Conservation (phyloP, 2,329 filamentous ascomycete genomes). For the Penicillium sp. region DNA sequence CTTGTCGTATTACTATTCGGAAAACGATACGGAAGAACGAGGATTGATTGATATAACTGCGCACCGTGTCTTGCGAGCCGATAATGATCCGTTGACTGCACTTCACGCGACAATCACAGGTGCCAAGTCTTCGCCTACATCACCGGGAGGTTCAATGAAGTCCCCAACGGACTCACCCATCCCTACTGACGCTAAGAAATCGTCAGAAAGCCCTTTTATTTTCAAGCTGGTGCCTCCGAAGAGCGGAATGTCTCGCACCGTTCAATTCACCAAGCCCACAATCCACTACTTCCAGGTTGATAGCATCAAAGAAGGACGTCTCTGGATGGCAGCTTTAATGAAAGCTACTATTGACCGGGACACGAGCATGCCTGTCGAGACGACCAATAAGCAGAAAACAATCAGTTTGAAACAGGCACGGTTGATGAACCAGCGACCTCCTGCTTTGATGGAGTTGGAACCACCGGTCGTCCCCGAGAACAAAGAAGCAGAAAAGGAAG, state of each 20-base stretch:
- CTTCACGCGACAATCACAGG: slow-evolving; percentile 90
- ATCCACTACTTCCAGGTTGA: slow-evolving; percentile 98
- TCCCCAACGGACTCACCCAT: slow-evolving; percentile 31
- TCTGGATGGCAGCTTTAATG: slow-evolving; percentile 99
- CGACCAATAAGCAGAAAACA: slow-evolving; percentile 94
- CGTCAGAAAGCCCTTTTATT: slow-evolving; percentile 66
- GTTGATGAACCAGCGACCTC: slow-evolving; percentile 82
- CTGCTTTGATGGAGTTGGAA: slow-evolving; percentile 69
- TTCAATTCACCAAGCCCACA: slow-evolving; percentile 96
- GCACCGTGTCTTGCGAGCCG: slow-evolving; percentile 90
- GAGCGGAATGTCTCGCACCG: slow-evolving; percentile 77
- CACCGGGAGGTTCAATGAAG: slow-evolving; percentile 33
- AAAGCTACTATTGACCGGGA: slow-evolving; percentile 98
- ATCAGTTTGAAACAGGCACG: slow-evolving; percentile 87
- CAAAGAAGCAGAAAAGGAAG: slow-evolving; percentile 20
- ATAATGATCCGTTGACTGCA: slow-evolving; percentile 84
- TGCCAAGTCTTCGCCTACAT: slow-evolving; percentile 66
- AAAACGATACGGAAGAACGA: slow-evolving; percentile 87
- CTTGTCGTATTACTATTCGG: slow-evolving; percentile 92
- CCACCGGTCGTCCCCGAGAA: background rate
- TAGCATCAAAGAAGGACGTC: slow-evolving; percentile 76
- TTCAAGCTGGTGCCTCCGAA: slow-evolving; percentile 96
- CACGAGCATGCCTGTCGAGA: slow-evolving; percentile 69
- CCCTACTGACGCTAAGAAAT: slow-evolving; percentile 28
- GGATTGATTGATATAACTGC: slow-evolving; percentile 97